Base-by-base conservation (phyloP, 163 green algal species). In the Picocystis sp. region DNA sequence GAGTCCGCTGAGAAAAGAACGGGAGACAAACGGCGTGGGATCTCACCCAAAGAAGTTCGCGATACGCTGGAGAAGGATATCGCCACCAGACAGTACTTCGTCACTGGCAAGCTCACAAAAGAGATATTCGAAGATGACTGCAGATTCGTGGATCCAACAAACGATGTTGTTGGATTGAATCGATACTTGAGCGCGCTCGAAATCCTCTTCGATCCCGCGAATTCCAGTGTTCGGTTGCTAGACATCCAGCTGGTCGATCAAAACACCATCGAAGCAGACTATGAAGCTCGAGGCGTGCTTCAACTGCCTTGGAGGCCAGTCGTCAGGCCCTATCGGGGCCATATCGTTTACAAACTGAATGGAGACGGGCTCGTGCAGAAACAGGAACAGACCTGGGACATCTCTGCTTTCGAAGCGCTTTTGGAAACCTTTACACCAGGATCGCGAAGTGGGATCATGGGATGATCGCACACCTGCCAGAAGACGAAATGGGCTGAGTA, bases 91-190 rank as follows among this genome's bases (percentile, higher is more conserved):
- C 60, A 84, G 55, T 90, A 90, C 58, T 90, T 90, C 50, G 64
- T 90, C 23, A 89, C 80, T 2, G 79, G 78, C 0, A 48, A 83
- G 22, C 66, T 89, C 0, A 88, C 73, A 2, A 42, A 21, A 5
- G 66, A 78, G 54, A 60, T 89, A 0, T 88, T 82, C 46, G 63
- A 55, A n/a, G 80, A 90, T 49, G 62, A 80, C 48, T 84, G 75
- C 62, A 72, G 72, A 17, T 89, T 89, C 67, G 67, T 67, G 9
- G 80, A 89, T 62, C 80, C 80, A 5, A 89, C 80, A 35, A 90
- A 87, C 42, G 67, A 82, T 25, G 70, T 81, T 2, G 55, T 53
- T 1, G 78, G 77, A 2, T 55, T 87, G 53, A 59, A 25, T n/a
- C 61, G 60, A 9, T 83, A 83, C 47, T 35, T 77, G 29, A 69